Evolutionary conservation across 2,329 filamentous ascomycete species (phyloP).

Genomic region (Neoascochyta sp.): DNA sequence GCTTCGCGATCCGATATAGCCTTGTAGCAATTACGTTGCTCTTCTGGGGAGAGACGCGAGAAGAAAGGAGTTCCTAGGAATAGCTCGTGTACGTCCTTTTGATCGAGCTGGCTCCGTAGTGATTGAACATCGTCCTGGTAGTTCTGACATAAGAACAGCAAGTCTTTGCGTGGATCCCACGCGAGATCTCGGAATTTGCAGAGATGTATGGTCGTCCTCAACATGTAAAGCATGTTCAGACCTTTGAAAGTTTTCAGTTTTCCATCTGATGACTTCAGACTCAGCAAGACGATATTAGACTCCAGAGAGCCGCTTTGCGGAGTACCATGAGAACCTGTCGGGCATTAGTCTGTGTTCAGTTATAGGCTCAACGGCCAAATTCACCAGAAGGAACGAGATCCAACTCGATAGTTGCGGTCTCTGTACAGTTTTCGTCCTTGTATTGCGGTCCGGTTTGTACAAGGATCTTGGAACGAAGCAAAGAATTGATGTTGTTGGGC

Average conservation of each 20-base stretch:
- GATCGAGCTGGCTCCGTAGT: conserved; percentile 21
- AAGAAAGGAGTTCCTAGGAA: conserved; percentile 30
- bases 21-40: conserved; percentile 26
- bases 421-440: conserved; percentile 25
- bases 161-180: conserved; percentile 30
- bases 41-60: conserved; percentile 15
- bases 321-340: conserved; percentile 15
- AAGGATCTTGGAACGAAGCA: conserved; percentile 30
- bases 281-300: conserved; percentile 26
- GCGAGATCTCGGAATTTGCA: conserved; percentile 22
- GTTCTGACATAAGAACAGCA: conserved; percentile 27
- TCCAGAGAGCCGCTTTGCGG: conserved; percentile 22
- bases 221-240: conserved; percentile 28
- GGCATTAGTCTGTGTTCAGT: not conserved
- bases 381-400: conserved; percentile 30
- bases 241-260: conserved; percentile 25
- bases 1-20: conserved; percentile 23
- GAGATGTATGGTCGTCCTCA: conserved; percentile 24
- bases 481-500: conserved; percentile 28
- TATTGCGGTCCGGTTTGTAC: conserved; percentile 31
- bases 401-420: conserved; percentile 28
- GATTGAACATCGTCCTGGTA: conserved; percentile 22
- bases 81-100: conserved; percentile 19
- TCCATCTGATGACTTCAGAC: conserved; percentile 18
- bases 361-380: not conserved